These are phyloP conservation scores for Toxicodendron radicans DNA, from an alignment of 345 rosid species.

Conservation along the genomic window DNA sequence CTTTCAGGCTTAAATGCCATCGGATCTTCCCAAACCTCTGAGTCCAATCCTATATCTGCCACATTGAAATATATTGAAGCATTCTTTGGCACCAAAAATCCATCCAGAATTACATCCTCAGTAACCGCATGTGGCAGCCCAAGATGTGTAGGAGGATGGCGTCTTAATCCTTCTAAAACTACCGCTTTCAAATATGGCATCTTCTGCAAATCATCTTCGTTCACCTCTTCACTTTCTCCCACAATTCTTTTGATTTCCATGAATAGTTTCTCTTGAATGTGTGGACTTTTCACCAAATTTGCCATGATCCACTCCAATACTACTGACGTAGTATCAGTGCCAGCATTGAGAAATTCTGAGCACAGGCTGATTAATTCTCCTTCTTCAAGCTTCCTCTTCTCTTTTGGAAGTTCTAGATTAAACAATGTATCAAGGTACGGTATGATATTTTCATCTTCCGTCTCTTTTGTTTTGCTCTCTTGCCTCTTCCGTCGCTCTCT, in stretches of 20 bases:
- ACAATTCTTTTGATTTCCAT: neutral
- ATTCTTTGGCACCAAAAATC: neutral
- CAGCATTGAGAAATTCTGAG: too few relatives aligned
- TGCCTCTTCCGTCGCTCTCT: neutral
- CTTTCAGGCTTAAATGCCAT: constrained; percentile 13
- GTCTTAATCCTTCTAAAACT: constrained; percentile 8
- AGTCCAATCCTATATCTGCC: neutral
- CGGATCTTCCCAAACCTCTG: constrained; percentile 7
- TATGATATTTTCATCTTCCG: neutral
- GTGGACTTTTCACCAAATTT: constrained; percentile 8
- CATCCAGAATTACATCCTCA: neutral
- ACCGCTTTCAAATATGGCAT: constrained; percentile 14
- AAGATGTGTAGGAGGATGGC: constrained; percentile 11
- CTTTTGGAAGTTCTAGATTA: constrained; percentile 4
- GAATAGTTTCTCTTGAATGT: constrained; percentile 7
- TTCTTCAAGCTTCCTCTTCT: too few relatives aligned
- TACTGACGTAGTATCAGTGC: neutral
- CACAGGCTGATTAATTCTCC: too few relatives aligned
- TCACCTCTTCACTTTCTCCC: neutral
- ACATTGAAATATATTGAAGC: neutral
- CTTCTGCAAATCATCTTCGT: constrained; percentile 8
- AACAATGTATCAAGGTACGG: constrained; percentile 2
- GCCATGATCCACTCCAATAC: constrained; percentile 12
- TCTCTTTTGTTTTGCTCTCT: neutral
- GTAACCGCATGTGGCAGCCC: constrained; percentile 1